phyloP scores from a whole-genome alignment of 2,329 filamentous ascomycete genomes.

The Byssothecium circinans region DNA sequence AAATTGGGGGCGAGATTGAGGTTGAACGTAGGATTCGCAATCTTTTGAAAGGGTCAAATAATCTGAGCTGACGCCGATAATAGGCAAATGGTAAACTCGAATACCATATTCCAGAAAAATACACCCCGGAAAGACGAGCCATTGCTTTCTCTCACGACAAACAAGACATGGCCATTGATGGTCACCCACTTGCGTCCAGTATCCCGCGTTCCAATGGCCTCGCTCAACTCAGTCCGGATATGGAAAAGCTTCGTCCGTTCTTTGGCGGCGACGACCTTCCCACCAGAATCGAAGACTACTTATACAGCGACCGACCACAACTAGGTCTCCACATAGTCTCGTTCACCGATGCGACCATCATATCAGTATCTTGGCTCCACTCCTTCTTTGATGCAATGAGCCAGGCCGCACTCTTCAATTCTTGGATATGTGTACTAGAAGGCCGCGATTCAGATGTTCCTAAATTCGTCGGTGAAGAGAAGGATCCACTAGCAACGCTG shows the following conservation, averaged over 20 bases:
- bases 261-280: conserved; percentile 8
- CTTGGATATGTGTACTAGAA: conserved; percentile 25
- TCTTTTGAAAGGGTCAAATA: not conserved
- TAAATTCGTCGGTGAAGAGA: conserved; percentile 18
- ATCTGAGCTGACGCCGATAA: conserved; percentile 16
- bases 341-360: conserved; percentile 27
- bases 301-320: conserved; percentile 18
- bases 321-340: conserved; percentile 19
- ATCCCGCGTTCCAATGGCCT: conserved; percentile 33
- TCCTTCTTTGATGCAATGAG: conserved; percentile 25
- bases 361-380: conserved; percentile 28
- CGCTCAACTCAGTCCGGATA: conserved; percentile 6
- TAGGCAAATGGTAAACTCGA: conserved; percentile 35
- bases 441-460: conserved; percentile 23
- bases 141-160: conserved; percentile 46
- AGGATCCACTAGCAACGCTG: conserved; percentile 19
- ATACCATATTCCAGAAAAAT: conserved; percentile 47
- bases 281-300: conserved; percentile 18
- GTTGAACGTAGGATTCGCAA: conserved; percentile 37
- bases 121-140: conserved; percentile 43
- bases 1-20: conserved; percentile 52
- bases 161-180: conserved; percentile 41
- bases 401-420: conserved; percentile 14
- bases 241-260: conserved; percentile 4
- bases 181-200: conserved; percentile 47